phyloP scores from a whole-genome alignment of 768 basidiomycete species.

The Kwoniella dejecticola region DNA sequence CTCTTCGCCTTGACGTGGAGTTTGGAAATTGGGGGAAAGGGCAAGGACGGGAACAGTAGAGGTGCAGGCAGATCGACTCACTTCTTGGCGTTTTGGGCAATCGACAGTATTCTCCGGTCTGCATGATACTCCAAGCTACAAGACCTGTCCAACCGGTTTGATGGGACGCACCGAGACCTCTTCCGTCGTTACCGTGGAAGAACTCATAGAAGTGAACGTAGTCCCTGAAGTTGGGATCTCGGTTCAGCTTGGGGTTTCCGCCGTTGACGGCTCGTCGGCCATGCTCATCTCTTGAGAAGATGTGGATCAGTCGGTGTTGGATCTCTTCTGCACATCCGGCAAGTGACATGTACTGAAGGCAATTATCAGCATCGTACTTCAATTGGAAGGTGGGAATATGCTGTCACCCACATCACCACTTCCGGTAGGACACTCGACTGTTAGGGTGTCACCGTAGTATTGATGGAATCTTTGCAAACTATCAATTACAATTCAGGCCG shows the following conservation, averaged over 20 bases:
- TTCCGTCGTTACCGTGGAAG: conserved; percentile 92
- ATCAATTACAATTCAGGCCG: neutral
- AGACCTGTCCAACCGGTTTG: conserved; percentile 85
- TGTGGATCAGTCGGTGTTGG: conserved; percentile 97
- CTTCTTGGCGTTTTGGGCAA: conserved; percentile 93
- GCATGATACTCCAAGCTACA: conserved; percentile 68
- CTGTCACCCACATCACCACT: conserved; percentile 68
- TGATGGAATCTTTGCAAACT: conserved; percentile 84
- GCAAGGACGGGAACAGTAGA: neutral
- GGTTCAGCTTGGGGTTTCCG: conserved; percentile 79
- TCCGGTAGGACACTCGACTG: conserved; percentile 93
- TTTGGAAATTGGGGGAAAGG: too few relatives aligned
- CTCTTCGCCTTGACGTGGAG: too few relatives aligned
- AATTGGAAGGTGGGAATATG: neutral
- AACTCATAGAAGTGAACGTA: conserved; percentile 98
- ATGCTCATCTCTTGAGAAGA: conserved; percentile 88
- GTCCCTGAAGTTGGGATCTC: conserved; percentile 93
- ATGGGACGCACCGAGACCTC: conserved; percentile 93
- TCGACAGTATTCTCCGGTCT: conserved; percentile 71
- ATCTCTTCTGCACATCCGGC: conserved; percentile 94
- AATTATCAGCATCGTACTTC: neutral
- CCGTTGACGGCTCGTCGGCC: conserved; percentile 90
- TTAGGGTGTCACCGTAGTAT: conserved; percentile 89
- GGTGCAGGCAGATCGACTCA: too few relatives aligned
- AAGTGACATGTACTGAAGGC: conserved; percentile 75